Conservation (phyloP, 73 alveolate species). For the Tetrahymena borealis region DNA sequence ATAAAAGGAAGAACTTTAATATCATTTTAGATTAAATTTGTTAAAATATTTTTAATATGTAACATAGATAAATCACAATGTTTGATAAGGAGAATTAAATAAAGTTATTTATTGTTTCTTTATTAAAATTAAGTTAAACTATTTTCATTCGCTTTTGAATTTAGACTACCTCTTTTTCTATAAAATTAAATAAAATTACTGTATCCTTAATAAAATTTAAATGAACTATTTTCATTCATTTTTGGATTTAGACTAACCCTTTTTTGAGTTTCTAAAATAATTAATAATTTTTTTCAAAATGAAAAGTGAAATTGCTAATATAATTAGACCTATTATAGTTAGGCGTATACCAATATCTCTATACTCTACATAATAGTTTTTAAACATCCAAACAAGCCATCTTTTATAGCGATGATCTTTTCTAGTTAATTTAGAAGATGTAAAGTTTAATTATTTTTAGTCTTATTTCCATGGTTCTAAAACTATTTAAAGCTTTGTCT, state of each 20-base stretch:
- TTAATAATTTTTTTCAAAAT: background rate
- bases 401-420: background rate
- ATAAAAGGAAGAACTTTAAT: no score
- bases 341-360: background rate
- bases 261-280: background rate
- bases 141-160: background rate
- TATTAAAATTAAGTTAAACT: no score
- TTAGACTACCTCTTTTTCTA: no score
- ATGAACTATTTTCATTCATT: background rate
- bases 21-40: no score
- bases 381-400: background rate
- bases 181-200: no score
- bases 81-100: no score
- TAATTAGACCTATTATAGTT: background rate
- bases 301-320: background rate
- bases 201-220: background rate
- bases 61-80: no score
- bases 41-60: no score
- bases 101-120: no score
- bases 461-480: background rate
- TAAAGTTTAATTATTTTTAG: background rate
- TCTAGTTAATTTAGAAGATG: background rate
- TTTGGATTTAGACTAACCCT: background rate
- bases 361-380: background rate
- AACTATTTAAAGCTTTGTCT: background rate